A percentile compares a stretch with the other conserved stretches of the same genome.
These are phyloP conservation scores for Fusarium succisae DNA, from an alignment of 2,329 filamentous ascomycete species.

Conservation along the genomic window DNA sequence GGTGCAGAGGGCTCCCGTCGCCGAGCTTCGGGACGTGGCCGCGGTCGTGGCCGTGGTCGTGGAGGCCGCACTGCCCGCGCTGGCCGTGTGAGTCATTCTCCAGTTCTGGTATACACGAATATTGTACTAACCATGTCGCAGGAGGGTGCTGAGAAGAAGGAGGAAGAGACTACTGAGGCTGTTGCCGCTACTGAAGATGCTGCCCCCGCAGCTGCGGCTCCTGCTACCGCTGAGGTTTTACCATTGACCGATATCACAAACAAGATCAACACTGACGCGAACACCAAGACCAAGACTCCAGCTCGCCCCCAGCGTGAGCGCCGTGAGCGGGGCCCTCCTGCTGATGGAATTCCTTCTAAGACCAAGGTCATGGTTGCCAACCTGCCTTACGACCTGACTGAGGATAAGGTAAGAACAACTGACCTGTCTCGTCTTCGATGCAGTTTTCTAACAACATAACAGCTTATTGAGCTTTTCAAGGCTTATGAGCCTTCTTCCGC, in stretches of 20 bases:
- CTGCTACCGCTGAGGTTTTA: constrained; percentile 62
- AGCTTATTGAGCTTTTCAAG: constrained; percentile 98
- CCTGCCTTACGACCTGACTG: constrained; percentile 95
- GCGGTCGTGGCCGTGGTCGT: constrained; percentile 76
- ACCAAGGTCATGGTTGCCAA: constrained; percentile 99
- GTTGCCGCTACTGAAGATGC: constrained; percentile 57
- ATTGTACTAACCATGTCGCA: constrained; percentile 29
- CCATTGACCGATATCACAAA: constrained; percentile 71
- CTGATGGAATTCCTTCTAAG: constrained; percentile 97
- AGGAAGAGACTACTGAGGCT: constrained; percentile 53
- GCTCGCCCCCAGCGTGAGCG: constrained; percentile 67
- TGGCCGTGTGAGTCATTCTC: constrained; percentile 53
- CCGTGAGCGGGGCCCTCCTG: constrained; percentile 90
- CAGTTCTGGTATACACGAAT: neutral
- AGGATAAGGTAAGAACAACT: constrained; percentile 81
- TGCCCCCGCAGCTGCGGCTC: constrained; percentile 55
- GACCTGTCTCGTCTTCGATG: neutral
- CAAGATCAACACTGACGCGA: constrained; percentile 65
- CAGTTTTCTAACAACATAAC: constrained; percentile 38
- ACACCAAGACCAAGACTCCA: constrained; percentile 67
- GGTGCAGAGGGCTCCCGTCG: constrained; percentile 74
- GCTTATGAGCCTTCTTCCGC: constrained; percentile 92
- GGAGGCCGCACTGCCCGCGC: constrained; percentile 71
- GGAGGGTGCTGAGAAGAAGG: constrained; percentile 56
- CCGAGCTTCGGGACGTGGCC: constrained; percentile 70